Evolutionary conservation across 352 stramenopile genomes (phyloP).

Genomic region (Sclerospora graminicola): DNA sequence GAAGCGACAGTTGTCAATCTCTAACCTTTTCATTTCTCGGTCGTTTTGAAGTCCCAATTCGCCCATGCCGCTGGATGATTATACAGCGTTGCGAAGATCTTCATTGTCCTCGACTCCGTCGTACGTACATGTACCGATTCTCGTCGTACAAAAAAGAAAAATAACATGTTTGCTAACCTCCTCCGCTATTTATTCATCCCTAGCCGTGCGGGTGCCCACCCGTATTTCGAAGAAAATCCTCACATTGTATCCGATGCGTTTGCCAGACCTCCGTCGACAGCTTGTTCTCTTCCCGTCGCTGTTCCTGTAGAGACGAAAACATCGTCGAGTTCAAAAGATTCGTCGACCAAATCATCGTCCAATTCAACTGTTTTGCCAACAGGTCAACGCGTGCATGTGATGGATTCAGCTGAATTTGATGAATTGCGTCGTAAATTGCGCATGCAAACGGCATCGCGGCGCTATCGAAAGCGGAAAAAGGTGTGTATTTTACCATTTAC

Average conservation of each 20-base stretch:
- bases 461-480: constrained; percentile 30
- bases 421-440: constrained; percentile 22
- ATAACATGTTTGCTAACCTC: not conserved
- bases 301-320: not conserved
- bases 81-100: not conserved
- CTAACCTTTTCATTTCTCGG: not conserved
- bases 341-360: not conserved
- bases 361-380: constrained; percentile 6
- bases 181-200: not conserved
- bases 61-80: constrained; percentile 1
- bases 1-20: no score
- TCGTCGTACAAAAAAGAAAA: no score
- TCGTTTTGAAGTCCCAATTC: not conserved
- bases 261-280: not conserved
- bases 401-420: constrained; percentile 16
- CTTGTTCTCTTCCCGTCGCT: not conserved
- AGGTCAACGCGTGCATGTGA: constrained; percentile 9
- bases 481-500: not conserved
- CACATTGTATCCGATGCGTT: not conserved
- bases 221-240: not conserved
- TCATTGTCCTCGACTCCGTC: not conserved
- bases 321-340: not conserved
- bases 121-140: not conserved
- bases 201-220: not conserved
- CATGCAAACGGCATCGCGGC: constrained; percentile 23